These are phyloP conservation scores for Pseudocercospora fuligena DNA, from an alignment of 2,329 filamentous ascomycete species.

Conservation along the genomic window DNA sequence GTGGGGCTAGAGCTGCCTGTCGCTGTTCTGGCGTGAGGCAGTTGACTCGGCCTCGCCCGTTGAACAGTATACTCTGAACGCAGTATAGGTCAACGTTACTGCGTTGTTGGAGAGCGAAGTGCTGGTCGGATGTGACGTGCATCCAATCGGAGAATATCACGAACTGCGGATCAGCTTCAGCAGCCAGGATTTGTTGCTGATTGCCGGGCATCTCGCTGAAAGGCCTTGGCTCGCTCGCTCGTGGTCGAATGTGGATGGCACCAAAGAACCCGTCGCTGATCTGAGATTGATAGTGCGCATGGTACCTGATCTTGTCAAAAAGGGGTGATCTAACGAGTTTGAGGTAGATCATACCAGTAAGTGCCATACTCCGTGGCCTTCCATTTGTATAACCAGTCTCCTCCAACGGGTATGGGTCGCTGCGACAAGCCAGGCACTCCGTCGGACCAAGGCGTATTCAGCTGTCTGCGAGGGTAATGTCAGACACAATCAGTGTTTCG, in stretches of 20 bases:
- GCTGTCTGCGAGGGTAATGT: conserved; percentile 10
- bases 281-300: conserved; percentile 24
- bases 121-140: conserved; percentile 20
- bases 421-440: conserved; percentile 31
- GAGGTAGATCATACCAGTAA: conserved; percentile 21
- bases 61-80: conserved; percentile 25
- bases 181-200: conserved; percentile 13
- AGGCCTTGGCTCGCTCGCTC: conserved; percentile 2
- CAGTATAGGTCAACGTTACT: conserved; percentile 24
- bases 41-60: conserved; percentile 22
- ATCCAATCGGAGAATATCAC: conserved; percentile 24
- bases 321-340: not conserved
- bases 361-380: conserved; percentile 22
- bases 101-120: conserved; percentile 3
- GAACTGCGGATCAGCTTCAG: conserved; percentile 20
- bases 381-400: conserved; percentile 25
- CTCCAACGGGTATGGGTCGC: conserved; percentile 26
- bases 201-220: conserved; percentile 16
- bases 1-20: conserved; percentile 16
- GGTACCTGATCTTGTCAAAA: conserved; percentile 19
- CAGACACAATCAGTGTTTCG: not conserved
- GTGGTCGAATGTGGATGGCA: conserved; percentile 23
- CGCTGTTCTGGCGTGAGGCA: conserved; percentile 22
- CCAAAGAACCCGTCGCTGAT: conserved; percentile 27
- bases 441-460: conserved; percentile 30